Percentiles rank a stretch among this genome's conserved stretches.
Conservation (phyloP, 2,329 filamentous ascomycete species). For the Dissoconium aciculare region DNA sequence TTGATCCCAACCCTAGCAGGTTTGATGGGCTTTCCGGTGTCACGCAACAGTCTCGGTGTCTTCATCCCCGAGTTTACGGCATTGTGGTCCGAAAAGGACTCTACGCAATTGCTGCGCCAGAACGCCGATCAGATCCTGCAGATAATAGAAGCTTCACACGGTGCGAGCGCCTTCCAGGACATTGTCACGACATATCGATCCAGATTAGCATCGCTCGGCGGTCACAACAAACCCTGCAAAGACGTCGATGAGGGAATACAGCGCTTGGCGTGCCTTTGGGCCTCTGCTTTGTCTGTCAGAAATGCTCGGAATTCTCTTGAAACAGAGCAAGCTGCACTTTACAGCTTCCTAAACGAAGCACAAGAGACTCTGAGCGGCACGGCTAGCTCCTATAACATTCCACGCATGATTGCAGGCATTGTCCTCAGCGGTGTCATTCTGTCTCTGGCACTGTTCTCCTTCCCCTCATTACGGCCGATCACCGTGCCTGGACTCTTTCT, state of each 20-base stretch:
- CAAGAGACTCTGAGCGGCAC: constrained; percentile 75
- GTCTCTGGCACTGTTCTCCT: constrained; percentile 20
- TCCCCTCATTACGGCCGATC: constrained; percentile 18
- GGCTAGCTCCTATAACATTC: constrained; percentile 79
- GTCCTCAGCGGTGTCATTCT: constrained; percentile 28
- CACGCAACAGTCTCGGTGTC: constrained; percentile 78
- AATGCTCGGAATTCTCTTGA: not conserved
- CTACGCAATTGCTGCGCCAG: constrained; percentile 51
- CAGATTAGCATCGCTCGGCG: constrained; percentile 1
- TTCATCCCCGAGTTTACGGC: constrained; percentile 66
- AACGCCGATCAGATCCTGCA: constrained; percentile 71
- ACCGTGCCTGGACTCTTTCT: constrained; percentile 32
- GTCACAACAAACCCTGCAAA: constrained; percentile 6
- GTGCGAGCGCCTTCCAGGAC: constrained; percentile 11
- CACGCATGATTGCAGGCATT: constrained; percentile 40
- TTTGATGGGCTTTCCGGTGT: constrained; percentile 72
- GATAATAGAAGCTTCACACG: constrained; percentile 62
- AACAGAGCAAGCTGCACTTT: not conserved
- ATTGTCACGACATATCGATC: constrained; percentile 3
- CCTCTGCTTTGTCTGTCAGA: constrained; percentile 3
- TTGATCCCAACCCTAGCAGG: constrained; percentile 78
- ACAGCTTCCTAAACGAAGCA: constrained; percentile 49
- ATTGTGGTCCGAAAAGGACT: constrained; percentile 44
- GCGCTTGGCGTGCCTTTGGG: constrained; percentile 17
- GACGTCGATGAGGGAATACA: constrained; percentile 10